Evolutionary conservation across 1,284 basidiomycete species (phyloP).

Genomic region (Malassezia brasiliensis): DNA sequence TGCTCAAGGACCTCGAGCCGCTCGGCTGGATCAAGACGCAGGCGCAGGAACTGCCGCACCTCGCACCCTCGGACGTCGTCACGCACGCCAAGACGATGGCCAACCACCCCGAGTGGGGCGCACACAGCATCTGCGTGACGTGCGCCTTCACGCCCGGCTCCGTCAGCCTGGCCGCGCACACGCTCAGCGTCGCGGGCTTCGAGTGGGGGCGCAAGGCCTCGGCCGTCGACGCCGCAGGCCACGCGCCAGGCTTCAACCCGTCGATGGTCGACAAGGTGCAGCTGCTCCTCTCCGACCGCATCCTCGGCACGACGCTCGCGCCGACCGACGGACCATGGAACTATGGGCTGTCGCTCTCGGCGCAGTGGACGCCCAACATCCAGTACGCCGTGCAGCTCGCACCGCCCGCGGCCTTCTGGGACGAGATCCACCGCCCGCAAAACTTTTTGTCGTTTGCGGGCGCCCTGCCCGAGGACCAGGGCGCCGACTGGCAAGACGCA

Average conservation of each 20-base stretch:
- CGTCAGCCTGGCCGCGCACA: conserved; percentile 86
- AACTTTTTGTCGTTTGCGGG: conserved; percentile 47
- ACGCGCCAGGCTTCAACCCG: conserved; percentile 73
- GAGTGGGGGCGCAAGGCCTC: conserved; percentile 90
- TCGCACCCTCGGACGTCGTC: conserved; percentile 87
- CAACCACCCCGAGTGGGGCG: conserved; percentile 85
- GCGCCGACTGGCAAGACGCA: conserved; percentile 40
- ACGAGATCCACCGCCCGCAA: conserved; percentile 72
- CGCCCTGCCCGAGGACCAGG: conserved; percentile 20
- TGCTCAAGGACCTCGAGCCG: conserved; percentile 86
- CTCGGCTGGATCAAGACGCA: conserved; percentile 98
- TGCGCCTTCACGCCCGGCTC: conserved; percentile 96
- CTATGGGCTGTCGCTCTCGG: conserved; percentile 57
- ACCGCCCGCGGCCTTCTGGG: conserved; percentile 88
- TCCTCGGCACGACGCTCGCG: conserved; percentile 44
- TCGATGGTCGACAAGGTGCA: conserved; percentile 91
- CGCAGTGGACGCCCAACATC: conserved; percentile 76
- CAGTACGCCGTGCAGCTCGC: conserved; percentile 80
- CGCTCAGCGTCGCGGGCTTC: conserved; percentile 78
- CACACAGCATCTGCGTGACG: conserved; percentile 84
- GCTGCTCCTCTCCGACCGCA: conserved; percentile 74
- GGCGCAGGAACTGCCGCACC: conserved; percentile 51
- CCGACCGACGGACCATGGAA: conserved; percentile 38
- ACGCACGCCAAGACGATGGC: conserved; percentile 95
- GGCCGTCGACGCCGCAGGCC: conserved; percentile 57